phyloP scores from a whole-genome alignment of 345 rosid species.

The Eucalyptus globulus region DNA sequence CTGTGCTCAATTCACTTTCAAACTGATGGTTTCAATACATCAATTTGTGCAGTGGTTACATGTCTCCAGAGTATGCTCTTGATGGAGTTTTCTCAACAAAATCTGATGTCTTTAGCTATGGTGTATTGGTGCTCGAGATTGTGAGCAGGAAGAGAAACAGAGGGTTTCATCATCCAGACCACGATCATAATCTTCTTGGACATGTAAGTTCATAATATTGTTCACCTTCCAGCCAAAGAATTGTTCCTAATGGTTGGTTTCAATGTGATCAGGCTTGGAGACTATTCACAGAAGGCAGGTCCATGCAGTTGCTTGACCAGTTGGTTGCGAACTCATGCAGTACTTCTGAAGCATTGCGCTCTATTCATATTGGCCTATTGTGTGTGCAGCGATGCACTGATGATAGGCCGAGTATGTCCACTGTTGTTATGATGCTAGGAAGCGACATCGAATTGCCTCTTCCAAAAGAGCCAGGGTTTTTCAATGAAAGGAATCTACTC shows the following conservation, averaged over 20 bases:
- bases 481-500: background rate
- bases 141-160: conserved; percentile 8
- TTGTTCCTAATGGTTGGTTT: background rate
- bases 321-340: background rate
- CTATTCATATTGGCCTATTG: conserved; percentile 31
- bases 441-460: conserved; percentile 23
- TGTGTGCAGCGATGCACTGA: conserved; percentile 35
- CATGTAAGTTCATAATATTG: background rate
- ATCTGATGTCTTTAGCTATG: conserved; percentile 29
- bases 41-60: conserved; percentile 17
- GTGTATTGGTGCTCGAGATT: conserved; percentile 22
- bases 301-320: conserved; percentile 16
- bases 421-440: conserved; percentile 26
- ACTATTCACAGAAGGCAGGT: conserved; percentile 14
- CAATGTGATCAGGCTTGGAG: conserved; percentile 24
- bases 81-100: conserved; percentile 20
- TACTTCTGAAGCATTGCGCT: conserved; percentile 9
- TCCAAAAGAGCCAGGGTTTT: conserved; percentile 33
- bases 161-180: conserved; percentile 13
- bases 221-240: background rate
- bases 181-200: conserved; percentile 8
- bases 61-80: conserved; percentile 34
- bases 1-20: background rate
- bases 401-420: conserved; percentile 38
- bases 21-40: background rate